phyloP scores from a whole-genome alignment of 495 filamentous ascomycete species.

The Aspergillus ostianus region DNA sequence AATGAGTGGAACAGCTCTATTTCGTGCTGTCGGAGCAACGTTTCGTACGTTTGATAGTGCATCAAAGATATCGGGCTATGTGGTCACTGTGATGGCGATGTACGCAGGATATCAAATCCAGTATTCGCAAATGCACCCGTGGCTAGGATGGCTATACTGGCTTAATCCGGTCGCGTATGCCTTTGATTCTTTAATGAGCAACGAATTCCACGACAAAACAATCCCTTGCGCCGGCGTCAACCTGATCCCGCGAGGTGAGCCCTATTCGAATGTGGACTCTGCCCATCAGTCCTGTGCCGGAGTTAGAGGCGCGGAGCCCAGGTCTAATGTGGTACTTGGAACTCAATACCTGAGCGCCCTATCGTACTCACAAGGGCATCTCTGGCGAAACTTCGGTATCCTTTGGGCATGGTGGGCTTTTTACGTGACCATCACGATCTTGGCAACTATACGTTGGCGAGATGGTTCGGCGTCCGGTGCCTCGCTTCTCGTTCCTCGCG shows the following conservation, averaged over 20 bases:
- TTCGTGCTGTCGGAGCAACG: slow-evolving; percentile 48
- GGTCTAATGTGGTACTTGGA: not conserved
- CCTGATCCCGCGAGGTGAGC: slow-evolving; percentile 41
- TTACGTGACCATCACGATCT: slow-evolving; percentile 36
- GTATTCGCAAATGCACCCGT: slow-evolving; percentile 58
- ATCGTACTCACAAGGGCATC: slow-evolving; percentile 14
- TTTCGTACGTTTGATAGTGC: slow-evolving; percentile 52
- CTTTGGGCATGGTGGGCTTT: slow-evolving; percentile 45
- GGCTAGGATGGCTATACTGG: slow-evolving; percentile 68
- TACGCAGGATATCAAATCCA: slow-evolving; percentile 59
- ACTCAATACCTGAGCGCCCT: slow-evolving; percentile 22
- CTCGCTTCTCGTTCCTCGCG: not conserved
- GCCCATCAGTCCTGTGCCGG: not conserved
- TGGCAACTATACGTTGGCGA: slow-evolving; percentile 27
- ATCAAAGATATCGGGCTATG: slow-evolving; percentile 49
- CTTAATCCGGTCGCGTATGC: slow-evolving; percentile 67
- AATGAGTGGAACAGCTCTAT: slow-evolving; percentile 47
- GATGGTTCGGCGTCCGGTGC: not conserved
- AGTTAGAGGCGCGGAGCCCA: not conserved
- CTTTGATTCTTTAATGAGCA: slow-evolving; percentile 60
- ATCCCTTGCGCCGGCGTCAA: slow-evolving; percentile 45
- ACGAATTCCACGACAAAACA: slow-evolving; percentile 55
- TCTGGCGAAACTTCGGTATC: slow-evolving; percentile 49
- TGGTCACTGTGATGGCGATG: slow-evolving; percentile 48
- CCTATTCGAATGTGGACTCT: slow-evolving; percentile 18